Percentiles rank a stretch among this genome's conserved stretches.
Conservation (phyloP, 768 basidiomycete species). For the Thelephora aurantiotincta region DNA sequence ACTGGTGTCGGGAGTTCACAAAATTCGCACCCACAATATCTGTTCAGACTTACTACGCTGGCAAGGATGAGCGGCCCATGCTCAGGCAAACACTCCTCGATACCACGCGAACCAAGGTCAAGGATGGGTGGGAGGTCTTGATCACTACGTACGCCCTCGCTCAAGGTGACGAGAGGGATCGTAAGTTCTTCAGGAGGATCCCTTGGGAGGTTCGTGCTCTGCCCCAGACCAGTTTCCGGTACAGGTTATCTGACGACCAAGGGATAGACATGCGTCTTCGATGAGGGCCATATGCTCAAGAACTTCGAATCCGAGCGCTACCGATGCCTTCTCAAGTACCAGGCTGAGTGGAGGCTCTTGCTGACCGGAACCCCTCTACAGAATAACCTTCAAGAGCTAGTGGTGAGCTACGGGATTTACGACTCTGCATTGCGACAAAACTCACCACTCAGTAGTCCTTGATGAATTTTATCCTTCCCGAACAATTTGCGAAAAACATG, state of each 20-base stretch:
- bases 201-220: slow-evolving; percentile 72
- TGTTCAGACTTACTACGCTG: slow-evolving; percentile 87
- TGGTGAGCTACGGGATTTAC: slow-evolving; percentile 35
- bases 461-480: slow-evolving; percentile 94
- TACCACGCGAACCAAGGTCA: slow-evolving; percentile 32
- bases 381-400: slow-evolving; percentile 81
- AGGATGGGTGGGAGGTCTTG: slow-evolving; percentile 78
- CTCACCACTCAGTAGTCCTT: slow-evolving; percentile 50
- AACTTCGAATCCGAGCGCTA: slow-evolving; percentile 98
- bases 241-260: neutral
- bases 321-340: slow-evolving; percentile 71
- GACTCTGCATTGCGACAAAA: neutral
- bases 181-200: slow-evolving; percentile 84
- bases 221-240: neutral
- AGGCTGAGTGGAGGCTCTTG: slow-evolving; percentile 79
- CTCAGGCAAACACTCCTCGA: slow-evolving; percentile 63
- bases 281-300: slow-evolving; percentile 95
- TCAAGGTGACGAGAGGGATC: slow-evolving; percentile 73
- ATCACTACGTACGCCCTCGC: slow-evolving; percentile 95
- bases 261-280: slow-evolving; percentile 77
- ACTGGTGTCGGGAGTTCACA: slow-evolving; percentile 95
- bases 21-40: slow-evolving; percentile 79
- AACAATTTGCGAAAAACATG: slow-evolving; percentile 69
- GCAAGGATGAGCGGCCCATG: slow-evolving; percentile 69
- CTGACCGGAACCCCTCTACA: slow-evolving; percentile 94